Evolutionary conservation across 2,329 filamentous ascomycete species (phyloP), one percentile per base, ranked within the genome.

Genomic region (Pseudocercospora fijiensis): DNA sequence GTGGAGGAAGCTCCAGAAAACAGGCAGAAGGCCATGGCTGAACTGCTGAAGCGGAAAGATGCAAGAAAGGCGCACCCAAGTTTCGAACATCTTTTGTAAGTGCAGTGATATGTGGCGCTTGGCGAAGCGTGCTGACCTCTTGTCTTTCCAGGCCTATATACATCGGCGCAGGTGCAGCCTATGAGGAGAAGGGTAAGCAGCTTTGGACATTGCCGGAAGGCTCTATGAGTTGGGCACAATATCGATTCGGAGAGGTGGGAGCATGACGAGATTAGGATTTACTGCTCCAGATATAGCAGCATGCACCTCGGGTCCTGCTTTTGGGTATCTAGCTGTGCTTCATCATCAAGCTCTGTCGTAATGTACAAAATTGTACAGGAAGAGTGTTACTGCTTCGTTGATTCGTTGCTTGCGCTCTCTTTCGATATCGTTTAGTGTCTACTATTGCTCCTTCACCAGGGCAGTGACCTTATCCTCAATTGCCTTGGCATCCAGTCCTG

Each of bases 401-500:
- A 30, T 30, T 49, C 49, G 49, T 27, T 41, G 16, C n/a, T 33
- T 24, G 8, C 24, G 8, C 16, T 22, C 45, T 22, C 27, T 20
- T 37, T 30, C 18, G 28, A 41, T 4, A 5, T n/a, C 18, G 16
- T 41, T 18, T 41, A 7, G 37, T 41, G 6, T 41, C 53, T 20
- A 33, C 63, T 70, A 73, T 73, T 70, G 67, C 57, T 67, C 78
- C 76, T 88, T 86, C 60, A 89, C 87, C 66, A 91, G 76, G 58
- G 81, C 80, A 61, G 86, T 85, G 69, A 91, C 83, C 76, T 85
- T 86, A 69, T 86, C 84, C 78, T 90, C 88, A 67, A 91, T 90
- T 71, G 87, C 84, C 77, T 89, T 85, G 76, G 89, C 87, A 71
- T 88, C 84, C 72, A 91, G 78, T 66, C 87, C 87, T 88, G 68